These are phyloP conservation scores for Murraya paniculata DNA, from an alignment of 345 rosid genomes.

Conservation along the genomic window DNA sequence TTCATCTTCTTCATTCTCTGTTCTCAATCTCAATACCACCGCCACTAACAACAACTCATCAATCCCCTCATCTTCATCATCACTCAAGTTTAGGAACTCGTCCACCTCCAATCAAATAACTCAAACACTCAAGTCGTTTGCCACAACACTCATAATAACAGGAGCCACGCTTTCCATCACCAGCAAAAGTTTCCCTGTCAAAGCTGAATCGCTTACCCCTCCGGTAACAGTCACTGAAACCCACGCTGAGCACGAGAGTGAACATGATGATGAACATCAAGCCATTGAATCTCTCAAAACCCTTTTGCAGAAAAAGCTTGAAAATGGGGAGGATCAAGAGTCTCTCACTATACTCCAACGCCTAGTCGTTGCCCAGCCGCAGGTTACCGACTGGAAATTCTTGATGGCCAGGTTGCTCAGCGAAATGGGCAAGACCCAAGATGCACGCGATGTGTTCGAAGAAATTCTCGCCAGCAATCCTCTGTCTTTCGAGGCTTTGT, in stretches of 20 bases:
- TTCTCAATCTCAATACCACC: not conserved
- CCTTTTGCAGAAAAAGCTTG: slow-evolving; percentile 12
- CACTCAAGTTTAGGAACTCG: not conserved
- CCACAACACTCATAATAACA: not conserved
- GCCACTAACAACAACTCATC: not conserved
- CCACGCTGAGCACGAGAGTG: not conserved
- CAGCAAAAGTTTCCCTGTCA: not conserved
- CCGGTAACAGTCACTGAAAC: not conserved
- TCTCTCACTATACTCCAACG: slow-evolving; percentile 49
- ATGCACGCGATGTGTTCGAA: slow-evolving; percentile 80
- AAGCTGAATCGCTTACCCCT: not conserved
- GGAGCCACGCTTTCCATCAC: not conserved
- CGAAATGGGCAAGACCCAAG: slow-evolving; percentile 55
- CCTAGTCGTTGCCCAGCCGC: slow-evolving; percentile 55
- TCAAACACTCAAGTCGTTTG: not conserved
- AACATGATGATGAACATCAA: not conserved
- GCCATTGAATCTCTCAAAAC: not conserved
- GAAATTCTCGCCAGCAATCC: slow-evolving; percentile 74
- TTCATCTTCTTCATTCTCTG: not conserved
- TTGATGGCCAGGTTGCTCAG: slow-evolving; percentile 54
- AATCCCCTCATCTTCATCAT: not conserved
- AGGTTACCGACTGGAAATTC: slow-evolving; percentile 70
- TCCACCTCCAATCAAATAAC: not conserved
- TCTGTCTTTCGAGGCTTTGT: slow-evolving; percentile 80
- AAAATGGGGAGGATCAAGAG: slow-evolving; percentile 68